These are phyloP conservation scores for Extremus antarcticus DNA, from an alignment of 495 filamentous ascomycete genomes.

Conservation along the genomic window DNA sequence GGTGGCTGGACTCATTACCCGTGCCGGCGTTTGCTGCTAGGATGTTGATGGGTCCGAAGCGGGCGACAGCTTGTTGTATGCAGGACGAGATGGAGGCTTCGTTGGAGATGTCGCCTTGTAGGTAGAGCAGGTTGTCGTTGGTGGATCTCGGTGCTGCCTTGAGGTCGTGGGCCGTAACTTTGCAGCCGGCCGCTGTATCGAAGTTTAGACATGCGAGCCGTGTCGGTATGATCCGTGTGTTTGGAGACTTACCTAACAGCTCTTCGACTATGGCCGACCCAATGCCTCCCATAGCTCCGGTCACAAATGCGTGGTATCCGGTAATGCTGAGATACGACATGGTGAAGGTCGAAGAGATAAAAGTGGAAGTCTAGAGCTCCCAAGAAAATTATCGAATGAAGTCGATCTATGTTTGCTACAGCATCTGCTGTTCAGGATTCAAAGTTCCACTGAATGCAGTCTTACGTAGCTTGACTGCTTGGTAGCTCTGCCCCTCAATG, in stretches of 20 bases:
- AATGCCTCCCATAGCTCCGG: conserved; percentile 44
- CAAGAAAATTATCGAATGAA: no score
- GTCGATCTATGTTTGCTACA: no score
- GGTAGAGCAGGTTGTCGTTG: conserved; percentile 23
- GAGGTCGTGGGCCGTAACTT: conserved; percentile 43
- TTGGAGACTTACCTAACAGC: conserved; percentile 43
- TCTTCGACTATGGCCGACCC: conserved; percentile 40
- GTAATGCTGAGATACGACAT: conserved; percentile 43
- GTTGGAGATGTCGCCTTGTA: conserved; percentile 38
- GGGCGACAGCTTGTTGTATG: conserved; percentile 35
- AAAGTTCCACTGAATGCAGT: background rate
- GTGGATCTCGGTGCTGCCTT: conserved; percentile 22
- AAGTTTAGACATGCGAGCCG: background rate
- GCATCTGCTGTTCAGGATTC: background rate
- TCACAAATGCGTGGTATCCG: conserved; percentile 47
- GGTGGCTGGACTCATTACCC: conserved; percentile 35
- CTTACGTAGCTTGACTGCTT: background rate
- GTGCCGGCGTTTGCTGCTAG: conserved; percentile 43
- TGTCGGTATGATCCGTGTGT: no score
- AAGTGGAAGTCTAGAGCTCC: no score
- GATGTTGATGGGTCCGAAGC: conserved; percentile 44
- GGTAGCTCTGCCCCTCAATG: no score
- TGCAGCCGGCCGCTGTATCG: conserved; percentile 40
- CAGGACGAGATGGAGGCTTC: conserved; percentile 37
- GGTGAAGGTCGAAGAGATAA: background rate